phyloP scores from a whole-genome alignment of 202 grass and related monocot species.

The Schoenoplectus triqueter region DNA sequence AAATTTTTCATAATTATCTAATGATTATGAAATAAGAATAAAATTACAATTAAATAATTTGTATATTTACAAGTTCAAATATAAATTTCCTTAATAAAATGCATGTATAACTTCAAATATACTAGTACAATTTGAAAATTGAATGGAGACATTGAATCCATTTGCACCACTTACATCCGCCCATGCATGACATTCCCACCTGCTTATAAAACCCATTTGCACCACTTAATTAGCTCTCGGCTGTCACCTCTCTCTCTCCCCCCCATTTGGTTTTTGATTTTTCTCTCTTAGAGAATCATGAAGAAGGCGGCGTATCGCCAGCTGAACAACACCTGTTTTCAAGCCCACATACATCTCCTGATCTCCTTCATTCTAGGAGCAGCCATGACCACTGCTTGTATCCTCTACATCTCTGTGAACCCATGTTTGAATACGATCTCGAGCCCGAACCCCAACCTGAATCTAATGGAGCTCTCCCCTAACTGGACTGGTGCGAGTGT shows the following conservation, averaged over 20 bases:
- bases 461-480: neutral
- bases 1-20: too few species aligned
- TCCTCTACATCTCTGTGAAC: slow-evolving; percentile 74
- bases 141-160: too few species aligned
- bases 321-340: slow-evolving; percentile 43
- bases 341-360: slow-evolving; percentile 43
- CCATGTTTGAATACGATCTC: slow-evolving; percentile 17
- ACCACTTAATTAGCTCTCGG: neutral
- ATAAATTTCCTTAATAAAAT: too few species aligned
- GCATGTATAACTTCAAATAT: too few species aligned
- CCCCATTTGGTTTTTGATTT: neutral
- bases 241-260: neutral
- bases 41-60: too few species aligned
- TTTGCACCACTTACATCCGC: too few species aligned
- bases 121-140: too few species aligned
- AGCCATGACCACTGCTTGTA: slow-evolving; percentile 74
- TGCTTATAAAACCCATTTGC: too few species aligned
- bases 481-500: slow-evolving; percentile 32
- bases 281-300: neutral
- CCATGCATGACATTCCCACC: too few species aligned
- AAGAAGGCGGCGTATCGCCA: slow-evolving; percentile 42
- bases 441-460: neutral
- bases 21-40: too few species aligned
- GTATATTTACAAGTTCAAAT: too few species aligned
- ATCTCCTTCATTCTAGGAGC: slow-evolving; percentile 76